Conservation (phyloP, 2,329 filamentous ascomycete species). For the Drechslerella stenobrocha region DNA sequence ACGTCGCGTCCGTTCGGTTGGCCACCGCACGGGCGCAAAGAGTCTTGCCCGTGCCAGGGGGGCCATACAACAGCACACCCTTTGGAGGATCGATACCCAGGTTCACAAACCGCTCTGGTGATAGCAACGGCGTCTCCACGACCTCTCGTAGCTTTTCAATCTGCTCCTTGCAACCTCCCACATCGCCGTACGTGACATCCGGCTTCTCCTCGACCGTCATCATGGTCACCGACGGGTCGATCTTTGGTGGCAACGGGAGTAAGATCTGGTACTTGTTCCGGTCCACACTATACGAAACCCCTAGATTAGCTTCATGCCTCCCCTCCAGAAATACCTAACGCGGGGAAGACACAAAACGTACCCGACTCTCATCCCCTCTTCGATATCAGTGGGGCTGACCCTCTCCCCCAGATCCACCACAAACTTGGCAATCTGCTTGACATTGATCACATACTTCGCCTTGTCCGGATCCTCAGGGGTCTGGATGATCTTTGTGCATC, state of each 20-base stretch:
- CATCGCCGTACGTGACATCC: constrained; percentile 97
- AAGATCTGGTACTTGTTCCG: constrained; percentile 99
- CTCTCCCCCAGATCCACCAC: constrained; percentile 96
- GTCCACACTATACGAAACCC: constrained; percentile 67
- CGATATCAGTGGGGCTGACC: constrained; percentile 96
- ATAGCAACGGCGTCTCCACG: constrained; percentile 95
- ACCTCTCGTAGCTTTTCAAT: constrained; percentile 99
- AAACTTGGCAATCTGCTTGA: constrained; percentile 99
- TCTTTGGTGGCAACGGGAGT: constrained; percentile 92
- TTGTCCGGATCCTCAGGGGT: constrained; percentile 95
- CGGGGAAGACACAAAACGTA: constrained; percentile 55
- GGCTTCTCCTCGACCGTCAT: constrained; percentile 99
- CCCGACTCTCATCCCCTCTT: constrained; percentile 98
- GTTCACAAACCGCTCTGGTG: constrained; percentile 94
- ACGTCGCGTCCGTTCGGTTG: constrained; percentile 96
- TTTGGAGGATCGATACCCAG: constrained; percentile 99
- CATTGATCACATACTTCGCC: constrained; percentile 99
- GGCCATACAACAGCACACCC: constrained; percentile 92
- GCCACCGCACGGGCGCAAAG: constrained; percentile 95
- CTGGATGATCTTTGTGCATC: constrained; percentile 98
- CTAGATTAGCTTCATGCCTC: constrained; percentile 51
- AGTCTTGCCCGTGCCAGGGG: constrained; percentile 98
- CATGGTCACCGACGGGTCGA: constrained; percentile 98
- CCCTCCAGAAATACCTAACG: not conserved
- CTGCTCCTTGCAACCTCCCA: constrained; percentile 98